phyloP scores from a whole-genome alignment of 768 basidiomycete genomes.

The Saitozyma sp. region DNA sequence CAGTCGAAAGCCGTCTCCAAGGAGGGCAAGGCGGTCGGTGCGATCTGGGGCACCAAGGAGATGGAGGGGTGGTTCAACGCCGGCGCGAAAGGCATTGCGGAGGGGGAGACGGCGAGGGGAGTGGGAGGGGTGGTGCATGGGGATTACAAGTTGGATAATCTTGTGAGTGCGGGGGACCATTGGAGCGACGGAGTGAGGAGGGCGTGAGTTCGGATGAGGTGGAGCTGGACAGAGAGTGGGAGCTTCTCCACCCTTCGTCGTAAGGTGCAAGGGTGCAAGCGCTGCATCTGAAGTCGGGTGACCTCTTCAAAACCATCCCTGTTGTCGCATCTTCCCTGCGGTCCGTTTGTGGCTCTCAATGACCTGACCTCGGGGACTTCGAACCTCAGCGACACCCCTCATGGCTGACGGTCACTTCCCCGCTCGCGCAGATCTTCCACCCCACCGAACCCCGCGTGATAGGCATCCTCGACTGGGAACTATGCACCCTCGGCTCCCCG shows the following conservation, averaged over 20 bases:
- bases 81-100: slow-evolving; percentile 62
- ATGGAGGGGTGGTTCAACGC: slow-evolving; percentile 72
- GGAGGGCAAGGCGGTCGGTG: slow-evolving; percentile 61
- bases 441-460: slow-evolving; percentile 87
- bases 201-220: too few species aligned
- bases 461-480: slow-evolving; percentile 95
- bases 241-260: too few species aligned
- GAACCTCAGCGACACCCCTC: background rate
- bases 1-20: slow-evolving; percentile 71
- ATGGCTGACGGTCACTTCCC: background rate
- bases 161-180: slow-evolving; percentile 56
- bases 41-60: slow-evolving; percentile 73
- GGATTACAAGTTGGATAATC: slow-evolving; percentile 96
- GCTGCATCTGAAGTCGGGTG: too few species aligned
- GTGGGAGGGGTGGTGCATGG: slow-evolving; percentile 80
- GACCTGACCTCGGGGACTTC: too few species aligned
- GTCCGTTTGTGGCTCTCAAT: too few species aligned
- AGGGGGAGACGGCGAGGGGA: slow-evolving; percentile 69
- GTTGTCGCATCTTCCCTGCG: too few species aligned
- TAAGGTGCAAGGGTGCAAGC: too few species aligned
- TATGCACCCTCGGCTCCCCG: slow-evolving; percentile 92
- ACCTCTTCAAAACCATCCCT: too few species aligned
- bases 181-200: too few species aligned
- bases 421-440: slow-evolving; percentile 64
- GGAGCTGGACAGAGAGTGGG: too few species aligned